Evolutionary conservation across 257 asterid genomes (phyloP).

Genomic region (Lithospermum erythrorhizon): DNA sequence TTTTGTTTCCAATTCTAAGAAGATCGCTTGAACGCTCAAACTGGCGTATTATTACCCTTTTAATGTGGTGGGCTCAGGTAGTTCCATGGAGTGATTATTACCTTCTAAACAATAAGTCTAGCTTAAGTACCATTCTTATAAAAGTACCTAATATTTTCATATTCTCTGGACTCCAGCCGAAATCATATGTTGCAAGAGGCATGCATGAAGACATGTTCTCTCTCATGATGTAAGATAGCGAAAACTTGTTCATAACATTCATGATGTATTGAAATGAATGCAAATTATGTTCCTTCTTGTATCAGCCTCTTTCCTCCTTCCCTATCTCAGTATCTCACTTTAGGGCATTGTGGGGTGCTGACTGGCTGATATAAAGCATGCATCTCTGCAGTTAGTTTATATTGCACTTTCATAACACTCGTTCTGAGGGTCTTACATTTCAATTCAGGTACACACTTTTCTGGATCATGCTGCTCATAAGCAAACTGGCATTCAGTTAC

Average conservation of each 20-base stretch:
- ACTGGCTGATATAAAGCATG: too few relatives aligned
- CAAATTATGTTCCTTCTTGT: not conserved
- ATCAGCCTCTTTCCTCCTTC: not conserved
- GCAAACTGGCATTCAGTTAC: slow-evolving; percentile 96
- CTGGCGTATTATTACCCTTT: slow-evolving; percentile 44
- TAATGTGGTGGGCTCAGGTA: slow-evolving; percentile 99
- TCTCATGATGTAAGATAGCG: slow-evolving; percentile 68
- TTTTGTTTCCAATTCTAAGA: slow-evolving; percentile 69
- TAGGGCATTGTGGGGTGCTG: not conserved
- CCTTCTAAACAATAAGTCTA: slow-evolving; percentile 3
- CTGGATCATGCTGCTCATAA: slow-evolving; percentile 79
- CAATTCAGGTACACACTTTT: slow-evolving; percentile 73
- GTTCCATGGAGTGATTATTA: slow-evolving; percentile 11
- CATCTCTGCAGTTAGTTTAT: not conserved
- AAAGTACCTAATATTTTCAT: slow-evolving; percentile 10
- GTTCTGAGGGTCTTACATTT: not conserved
- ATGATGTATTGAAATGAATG: not conserved
- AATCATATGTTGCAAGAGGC: slow-evolving; percentile 93
- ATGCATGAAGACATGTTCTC: slow-evolving; percentile 92
- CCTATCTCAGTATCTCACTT: not conserved
- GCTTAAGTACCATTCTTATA: not conserved
- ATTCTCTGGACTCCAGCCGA: slow-evolving; percentile 51
- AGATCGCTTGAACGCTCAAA: slow-evolving; percentile 74
- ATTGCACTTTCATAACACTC: not conserved
- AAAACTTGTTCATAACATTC: slow-evolving; percentile 3